Evolutionary conservation across 108 stramenopile genomes (phyloP).

Genomic region (Nitzschia sp.): DNA sequence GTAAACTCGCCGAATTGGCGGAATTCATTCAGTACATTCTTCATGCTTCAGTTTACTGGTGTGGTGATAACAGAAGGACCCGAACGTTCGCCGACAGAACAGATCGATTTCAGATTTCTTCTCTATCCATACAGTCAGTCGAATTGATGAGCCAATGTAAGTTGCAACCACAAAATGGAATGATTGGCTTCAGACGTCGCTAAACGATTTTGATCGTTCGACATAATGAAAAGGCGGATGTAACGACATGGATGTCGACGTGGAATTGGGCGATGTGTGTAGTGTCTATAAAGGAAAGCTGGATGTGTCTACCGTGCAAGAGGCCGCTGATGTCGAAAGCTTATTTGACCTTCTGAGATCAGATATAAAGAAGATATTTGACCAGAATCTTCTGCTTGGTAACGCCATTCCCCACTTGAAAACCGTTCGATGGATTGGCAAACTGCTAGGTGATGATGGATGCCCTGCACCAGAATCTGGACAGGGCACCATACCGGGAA

Average conservation of each 20-base stretch:
- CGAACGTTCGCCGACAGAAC: no score
- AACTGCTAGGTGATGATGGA: not conserved
- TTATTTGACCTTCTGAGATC: not conserved
- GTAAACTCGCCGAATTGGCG: not conserved
- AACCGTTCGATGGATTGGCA: not conserved
- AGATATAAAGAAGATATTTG: not conserved
- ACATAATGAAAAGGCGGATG: not conserved
- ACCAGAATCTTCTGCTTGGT: not conserved
- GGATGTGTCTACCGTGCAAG: not conserved
- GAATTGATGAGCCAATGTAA: not conserved
- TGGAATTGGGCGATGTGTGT: not conserved
- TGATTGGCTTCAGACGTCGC: not conserved
- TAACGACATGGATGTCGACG: not conserved
- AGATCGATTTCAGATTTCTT: no score
- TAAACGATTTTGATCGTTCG: not conserved
- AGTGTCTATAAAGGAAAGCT: not conserved
- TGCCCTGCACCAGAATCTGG: not conserved
- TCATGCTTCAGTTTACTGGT: not conserved
- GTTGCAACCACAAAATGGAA: not conserved
- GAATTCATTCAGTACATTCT: not conserved
- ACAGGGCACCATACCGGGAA: no score
- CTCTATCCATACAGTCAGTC: not conserved
- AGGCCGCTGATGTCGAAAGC: not conserved
- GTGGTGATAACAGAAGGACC: not conserved
- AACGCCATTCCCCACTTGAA: not conserved